These are phyloP conservation scores for Aspergillaceae sp. DNA, from an alignment of 2,329 filamentous ascomycete species.

Conservation along the genomic window DNA sequence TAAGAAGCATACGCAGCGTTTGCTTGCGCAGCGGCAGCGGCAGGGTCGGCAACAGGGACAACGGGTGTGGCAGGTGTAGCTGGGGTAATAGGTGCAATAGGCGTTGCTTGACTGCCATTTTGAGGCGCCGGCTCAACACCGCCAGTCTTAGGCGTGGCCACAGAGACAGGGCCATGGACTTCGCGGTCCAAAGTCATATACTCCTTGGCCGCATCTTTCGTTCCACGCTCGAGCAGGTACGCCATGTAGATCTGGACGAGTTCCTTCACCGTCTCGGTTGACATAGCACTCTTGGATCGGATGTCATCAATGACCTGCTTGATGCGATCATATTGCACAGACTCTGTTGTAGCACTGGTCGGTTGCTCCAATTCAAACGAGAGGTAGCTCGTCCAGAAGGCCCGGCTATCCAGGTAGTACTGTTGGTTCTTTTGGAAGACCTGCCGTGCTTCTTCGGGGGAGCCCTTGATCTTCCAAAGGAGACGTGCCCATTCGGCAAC, in stretches of 20 bases:
- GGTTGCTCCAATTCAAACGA: slow-evolving; percentile 82
- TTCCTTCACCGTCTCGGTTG: slow-evolving; percentile 59
- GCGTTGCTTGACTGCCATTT: slow-evolving; percentile 11
- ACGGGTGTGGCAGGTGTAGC: slow-evolving; percentile 1
- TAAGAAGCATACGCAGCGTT: slow-evolving; percentile 22
- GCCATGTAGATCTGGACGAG: slow-evolving; percentile 70
- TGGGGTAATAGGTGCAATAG: slow-evolving; percentile 2
- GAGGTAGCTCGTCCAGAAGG: slow-evolving; percentile 87
- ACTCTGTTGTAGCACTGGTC: slow-evolving; percentile 55
- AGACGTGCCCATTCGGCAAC: slow-evolving; percentile 82
- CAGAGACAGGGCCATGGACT: slow-evolving; percentile 59
- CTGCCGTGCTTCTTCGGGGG: slow-evolving; percentile 68
- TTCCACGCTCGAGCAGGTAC: slow-evolving; percentile 75
- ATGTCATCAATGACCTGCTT: slow-evolving; percentile 72
- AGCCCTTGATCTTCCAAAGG: slow-evolving; percentile 79
- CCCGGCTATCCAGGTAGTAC: slow-evolving; percentile 73
- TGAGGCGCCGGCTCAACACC: slow-evolving; percentile 15
- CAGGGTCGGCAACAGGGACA: slow-evolving; percentile 4
- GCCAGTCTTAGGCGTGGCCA: slow-evolving; percentile 25
- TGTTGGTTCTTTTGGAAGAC: slow-evolving; percentile 76
- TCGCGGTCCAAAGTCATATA: slow-evolving; percentile 77
- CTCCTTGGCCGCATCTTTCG: slow-evolving; percentile 74
- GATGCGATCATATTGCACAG: slow-evolving; percentile 61
- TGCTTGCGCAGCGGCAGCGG: slow-evolving; percentile 11
- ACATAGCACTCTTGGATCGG: slow-evolving; percentile 62